Evolutionary conservation across 495 filamentous ascomycete genomes (phyloP).

Genomic region (Lepraria neglecta): DNA sequence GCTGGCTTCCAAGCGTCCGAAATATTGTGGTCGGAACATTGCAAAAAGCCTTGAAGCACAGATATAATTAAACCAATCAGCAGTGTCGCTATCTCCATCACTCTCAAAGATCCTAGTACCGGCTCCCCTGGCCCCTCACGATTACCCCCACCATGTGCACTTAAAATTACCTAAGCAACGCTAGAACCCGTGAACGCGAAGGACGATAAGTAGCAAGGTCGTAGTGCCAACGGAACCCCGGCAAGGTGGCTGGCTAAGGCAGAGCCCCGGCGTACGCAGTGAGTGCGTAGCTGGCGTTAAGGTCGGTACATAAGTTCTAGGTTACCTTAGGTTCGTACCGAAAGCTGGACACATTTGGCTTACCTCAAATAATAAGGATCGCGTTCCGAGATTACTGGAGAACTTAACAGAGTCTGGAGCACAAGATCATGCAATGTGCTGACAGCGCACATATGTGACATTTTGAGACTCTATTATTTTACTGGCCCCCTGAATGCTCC

Average conservation of each 20-base stretch:
- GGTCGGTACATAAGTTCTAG: conserved; percentile 4
- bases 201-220: conserved; percentile 1
- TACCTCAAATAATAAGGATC: conserved; percentile 12
- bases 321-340: conserved; percentile 8
- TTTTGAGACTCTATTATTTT: conserved; percentile 1
- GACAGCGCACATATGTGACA: conserved; percentile 3
- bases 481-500: conserved; percentile 12
- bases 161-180: not conserved
- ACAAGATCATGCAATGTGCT: conserved; percentile 8
- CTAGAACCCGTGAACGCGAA: not conserved
- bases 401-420: conserved; percentile 7
- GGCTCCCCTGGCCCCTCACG: not conserved
- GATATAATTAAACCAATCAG: conserved; percentile 9
- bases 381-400: conserved; percentile 7
- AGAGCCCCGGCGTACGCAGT: conserved; percentile 4
- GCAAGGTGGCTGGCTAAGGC: conserved; percentile 12
- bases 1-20: conserved; percentile 4
- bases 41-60: not conserved
- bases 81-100: not conserved
- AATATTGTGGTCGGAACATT: conserved; percentile 11
- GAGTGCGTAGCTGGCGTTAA: not conserved
- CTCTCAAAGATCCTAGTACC: conserved; percentile 3
- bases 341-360: conserved; percentile 7
- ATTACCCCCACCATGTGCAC: conserved; percentile 10
- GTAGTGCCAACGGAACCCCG: conserved; percentile 5